phyloP scores from a whole-genome alignment of 2,329 filamentous ascomycete genomes.

The Neonectria coccinea region DNA sequence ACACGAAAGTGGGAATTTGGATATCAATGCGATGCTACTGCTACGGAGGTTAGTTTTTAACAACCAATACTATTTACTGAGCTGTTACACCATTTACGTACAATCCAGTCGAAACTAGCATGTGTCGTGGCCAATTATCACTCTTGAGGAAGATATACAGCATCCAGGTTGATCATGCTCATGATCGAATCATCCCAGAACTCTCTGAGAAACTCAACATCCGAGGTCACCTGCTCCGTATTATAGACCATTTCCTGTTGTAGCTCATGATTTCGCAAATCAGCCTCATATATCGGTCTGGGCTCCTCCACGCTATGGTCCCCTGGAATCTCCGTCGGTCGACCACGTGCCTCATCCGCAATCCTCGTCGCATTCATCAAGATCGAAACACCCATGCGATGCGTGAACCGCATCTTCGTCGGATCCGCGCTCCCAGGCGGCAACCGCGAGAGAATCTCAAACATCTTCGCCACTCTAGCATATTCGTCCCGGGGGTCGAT shows the following conservation, averaged over 20 bases:
- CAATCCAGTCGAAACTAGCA: neutral
- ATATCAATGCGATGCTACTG: neutral
- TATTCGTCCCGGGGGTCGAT: conserved; percentile 31
- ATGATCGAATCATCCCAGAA: conserved; percentile 37
- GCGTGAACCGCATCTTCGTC: conserved; percentile 18
- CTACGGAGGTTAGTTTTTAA: neutral
- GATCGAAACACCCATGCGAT: conserved; percentile 34
- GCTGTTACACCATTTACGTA: neutral
- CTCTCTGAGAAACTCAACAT: conserved; percentile 20
- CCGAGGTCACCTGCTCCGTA: conserved; percentile 9
- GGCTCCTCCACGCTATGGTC: neutral
- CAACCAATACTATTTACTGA: neutral
- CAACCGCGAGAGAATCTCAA: conserved; percentile 29
- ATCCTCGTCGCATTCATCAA: conserved; percentile 30
- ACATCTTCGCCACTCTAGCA: conserved; percentile 18
- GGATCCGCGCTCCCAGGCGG: neutral
- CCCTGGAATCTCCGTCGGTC: conserved; percentile 21
- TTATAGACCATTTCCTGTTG: neutral
- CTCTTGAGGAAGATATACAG: conserved; percentile 4
- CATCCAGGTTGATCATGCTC: conserved; percentile 29
- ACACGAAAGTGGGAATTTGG: neutral
- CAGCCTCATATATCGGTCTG: neutral
- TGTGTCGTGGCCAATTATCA: neutral
- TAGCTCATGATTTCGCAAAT: neutral
- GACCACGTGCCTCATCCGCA: conserved; percentile 29